Conservation (phyloP, 768 basidiomycete genomes). For the Boletus bicolor region DNA sequence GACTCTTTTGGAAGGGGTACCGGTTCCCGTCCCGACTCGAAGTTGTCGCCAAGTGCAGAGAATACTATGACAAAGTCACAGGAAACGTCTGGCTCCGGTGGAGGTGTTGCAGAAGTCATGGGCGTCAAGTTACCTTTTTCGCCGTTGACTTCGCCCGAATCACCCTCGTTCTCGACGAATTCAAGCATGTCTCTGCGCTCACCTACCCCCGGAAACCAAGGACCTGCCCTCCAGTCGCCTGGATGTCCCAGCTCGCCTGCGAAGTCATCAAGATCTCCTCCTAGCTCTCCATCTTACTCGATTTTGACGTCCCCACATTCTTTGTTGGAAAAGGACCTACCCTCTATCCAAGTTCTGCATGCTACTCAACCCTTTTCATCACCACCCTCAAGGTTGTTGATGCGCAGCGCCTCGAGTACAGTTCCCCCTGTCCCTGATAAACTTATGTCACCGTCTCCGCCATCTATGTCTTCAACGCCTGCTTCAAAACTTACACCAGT, state of each 20-base stretch:
- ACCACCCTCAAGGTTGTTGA: slow-evolving; percentile 10
- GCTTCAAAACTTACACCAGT: slow-evolving; percentile 25
- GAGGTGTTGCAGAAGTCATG: slow-evolving; percentile 24
- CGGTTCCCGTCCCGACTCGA: slow-evolving; percentile 40
- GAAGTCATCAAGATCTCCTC: slow-evolving; percentile 21
- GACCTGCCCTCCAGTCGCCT: slow-evolving; percentile 10
- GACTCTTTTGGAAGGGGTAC: slow-evolving; percentile 33
- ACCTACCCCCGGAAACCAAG: slow-evolving; percentile 16
- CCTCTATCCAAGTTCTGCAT: slow-evolving; percentile 33
- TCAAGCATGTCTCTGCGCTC: slow-evolving; percentile 27
- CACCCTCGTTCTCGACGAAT: slow-evolving; percentile 31
- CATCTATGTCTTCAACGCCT: slow-evolving; percentile 24
- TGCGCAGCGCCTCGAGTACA: slow-evolving; percentile 8
- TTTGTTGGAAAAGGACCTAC: slow-evolving; percentile 31
- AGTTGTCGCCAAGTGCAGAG: slow-evolving; percentile 30
- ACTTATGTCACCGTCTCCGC: slow-evolving; percentile 13
- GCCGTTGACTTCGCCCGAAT: slow-evolving; percentile 29
- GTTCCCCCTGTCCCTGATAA: slow-evolving; percentile 32
- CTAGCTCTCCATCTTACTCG: slow-evolving; percentile 28
- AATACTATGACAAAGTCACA: slow-evolving; percentile 17
- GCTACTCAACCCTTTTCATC: slow-evolving; percentile 10
- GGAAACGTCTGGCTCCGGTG: slow-evolving; percentile 15
- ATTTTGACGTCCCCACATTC: slow-evolving; percentile 38
- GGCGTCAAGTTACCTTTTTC: slow-evolving; percentile 32
- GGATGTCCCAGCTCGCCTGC: slow-evolving; percentile 15